Evolutionary conservation across 225 moss, liverwort and hornwort genomes (phyloP).

Genomic region (Marchantia polymorpha): DNA sequence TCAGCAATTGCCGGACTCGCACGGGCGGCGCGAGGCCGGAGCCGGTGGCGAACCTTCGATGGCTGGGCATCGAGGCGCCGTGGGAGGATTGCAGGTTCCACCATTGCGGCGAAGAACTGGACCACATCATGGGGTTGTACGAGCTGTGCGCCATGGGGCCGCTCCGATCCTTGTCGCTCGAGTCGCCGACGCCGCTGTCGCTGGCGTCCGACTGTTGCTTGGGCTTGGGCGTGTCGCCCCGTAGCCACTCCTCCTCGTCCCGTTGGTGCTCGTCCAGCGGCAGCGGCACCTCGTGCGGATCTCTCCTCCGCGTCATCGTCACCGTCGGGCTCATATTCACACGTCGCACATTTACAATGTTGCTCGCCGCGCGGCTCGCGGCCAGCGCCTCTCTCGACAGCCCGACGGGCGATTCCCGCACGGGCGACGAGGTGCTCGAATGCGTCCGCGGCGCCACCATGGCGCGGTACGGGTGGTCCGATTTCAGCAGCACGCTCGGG

Average conservation of each 20-base stretch:
- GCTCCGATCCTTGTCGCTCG: conserved; percentile 35
- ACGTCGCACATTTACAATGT: conserved; percentile 41
- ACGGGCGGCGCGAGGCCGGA: conserved; percentile 48
- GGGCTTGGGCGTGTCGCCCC: conserved; percentile 43
- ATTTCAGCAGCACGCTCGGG: conserved; percentile 29
- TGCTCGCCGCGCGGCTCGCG: conserved; percentile 45
- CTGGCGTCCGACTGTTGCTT: conserved; percentile 30
- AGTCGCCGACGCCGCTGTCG: conserved; percentile 28
- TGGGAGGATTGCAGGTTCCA: conserved; percentile 46
- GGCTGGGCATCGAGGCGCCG: conserved; percentile 10
- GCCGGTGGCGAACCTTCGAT: conserved; percentile 35
- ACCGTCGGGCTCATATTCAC: conserved; percentile 33
- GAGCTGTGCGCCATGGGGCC: conserved; percentile 32
- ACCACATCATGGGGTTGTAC: conserved; percentile 58
- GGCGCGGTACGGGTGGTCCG: conserved; percentile 34
- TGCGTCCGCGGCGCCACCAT: conserved; percentile 32
- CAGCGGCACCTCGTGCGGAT: conserved; percentile 45
- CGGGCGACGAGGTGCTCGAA: conserved; percentile 41
- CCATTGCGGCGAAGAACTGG: conserved; percentile 31
- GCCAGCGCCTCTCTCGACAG: conserved; percentile 51
- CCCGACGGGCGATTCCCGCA: conserved; percentile 35
- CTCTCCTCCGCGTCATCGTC: conserved; percentile 33
- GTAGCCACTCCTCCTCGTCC: conserved; percentile 60
- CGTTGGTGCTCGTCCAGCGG: conserved; percentile 51
- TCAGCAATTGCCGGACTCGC: conserved; percentile 43